A percentile compares a stretch with the other conserved stretches of the same genome.
These are phyloP conservation scores for Lipomyces yamanashiensis DNA, from an alignment of 805 yeast genomes.

Conservation along the genomic window DNA sequence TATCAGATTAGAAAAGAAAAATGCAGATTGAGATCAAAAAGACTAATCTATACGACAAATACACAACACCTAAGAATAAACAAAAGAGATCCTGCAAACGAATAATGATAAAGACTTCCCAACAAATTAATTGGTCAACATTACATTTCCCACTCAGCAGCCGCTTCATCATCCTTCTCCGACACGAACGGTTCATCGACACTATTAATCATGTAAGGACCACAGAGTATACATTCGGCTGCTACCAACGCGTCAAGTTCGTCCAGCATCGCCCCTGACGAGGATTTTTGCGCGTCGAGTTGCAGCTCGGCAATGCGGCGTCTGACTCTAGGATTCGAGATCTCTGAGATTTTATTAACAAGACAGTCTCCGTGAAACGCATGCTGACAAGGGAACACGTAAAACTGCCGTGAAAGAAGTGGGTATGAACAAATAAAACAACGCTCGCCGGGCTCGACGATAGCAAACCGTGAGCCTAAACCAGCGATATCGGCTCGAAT, in stretches of 20 bases:
- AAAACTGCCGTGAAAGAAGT: constrained; percentile 71
- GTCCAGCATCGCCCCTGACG: constrained; percentile 26
- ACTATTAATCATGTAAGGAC: constrained; percentile 69
- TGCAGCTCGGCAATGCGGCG: constrained; percentile 63
- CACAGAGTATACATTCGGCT: constrained; percentile 74
- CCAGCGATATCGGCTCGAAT: constrained; percentile 64
- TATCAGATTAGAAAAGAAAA: no score
- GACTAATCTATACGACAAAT: not conserved
- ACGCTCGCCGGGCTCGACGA: constrained; percentile 81
- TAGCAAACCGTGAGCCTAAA: constrained; percentile 57
- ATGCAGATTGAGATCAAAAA: not conserved
- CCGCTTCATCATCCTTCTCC: constrained; percentile 34
- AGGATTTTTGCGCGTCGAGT: constrained; percentile 47
- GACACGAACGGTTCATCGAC: constrained; percentile 68
- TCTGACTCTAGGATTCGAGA: constrained; percentile 70
- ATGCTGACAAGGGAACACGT: constrained; percentile 88
- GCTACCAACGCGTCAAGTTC: constrained; percentile 62
- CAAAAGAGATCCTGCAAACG: not conserved
- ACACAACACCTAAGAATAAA: not conserved
- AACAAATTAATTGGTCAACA: not conserved
- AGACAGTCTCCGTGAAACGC: constrained; percentile 88
- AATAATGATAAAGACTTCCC: not conserved
- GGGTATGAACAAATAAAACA: constrained; percentile 75
- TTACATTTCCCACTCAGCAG: constrained; percentile 29
- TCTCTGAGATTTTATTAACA: constrained; percentile 60